Evolutionary conservation across 169 alveolate genomes (phyloP).

Genomic region (Cryptosporidium canis): DNA sequence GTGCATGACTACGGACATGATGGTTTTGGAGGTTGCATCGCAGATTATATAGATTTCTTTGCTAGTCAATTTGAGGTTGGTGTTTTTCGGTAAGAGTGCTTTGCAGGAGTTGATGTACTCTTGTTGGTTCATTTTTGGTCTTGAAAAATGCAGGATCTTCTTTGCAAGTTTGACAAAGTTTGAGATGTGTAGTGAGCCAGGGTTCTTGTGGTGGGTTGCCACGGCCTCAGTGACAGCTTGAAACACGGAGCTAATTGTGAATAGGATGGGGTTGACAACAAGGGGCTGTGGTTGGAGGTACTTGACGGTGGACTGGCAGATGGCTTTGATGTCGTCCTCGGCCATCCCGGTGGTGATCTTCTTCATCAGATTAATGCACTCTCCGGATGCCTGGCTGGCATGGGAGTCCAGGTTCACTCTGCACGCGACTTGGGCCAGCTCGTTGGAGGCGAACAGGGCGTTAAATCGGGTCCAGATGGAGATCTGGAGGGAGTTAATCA

Average conservation of each 20-base stretch:
- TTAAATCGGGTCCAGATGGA: slow-evolving; percentile 15
- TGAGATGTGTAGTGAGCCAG: not conserved
- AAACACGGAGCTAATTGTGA: slow-evolving; percentile 27
- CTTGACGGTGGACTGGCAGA: slow-evolving; percentile 41
- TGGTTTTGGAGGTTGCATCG: not conserved
- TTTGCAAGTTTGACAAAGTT: slow-evolving; percentile 12
- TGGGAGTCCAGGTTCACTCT: slow-evolving; percentile 33
- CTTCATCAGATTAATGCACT: slow-evolving; percentile 15
- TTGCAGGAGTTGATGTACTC: slow-evolving; percentile 33
- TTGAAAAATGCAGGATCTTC: slow-evolving; percentile 4
- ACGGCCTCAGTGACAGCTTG: slow-evolving; percentile 10
- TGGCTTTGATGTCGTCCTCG: not conserved
- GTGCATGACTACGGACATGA: not conserved
- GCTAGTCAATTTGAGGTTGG: not conserved
- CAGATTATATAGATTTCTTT: slow-evolving; percentile 4
- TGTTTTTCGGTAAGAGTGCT: not conserved
- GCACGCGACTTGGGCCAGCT: slow-evolving; percentile 58
- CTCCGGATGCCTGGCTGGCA: slow-evolving; percentile 40
- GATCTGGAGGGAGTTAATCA: slow-evolving; percentile 44
- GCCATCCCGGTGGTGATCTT: slow-evolving; percentile 18
- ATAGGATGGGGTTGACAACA: slow-evolving; percentile 35
- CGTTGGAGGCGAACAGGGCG: slow-evolving; percentile 50
- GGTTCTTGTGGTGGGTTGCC: not conserved
- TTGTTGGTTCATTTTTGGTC: slow-evolving; percentile 28
- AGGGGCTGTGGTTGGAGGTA: slow-evolving; percentile 62